These are phyloP conservation scores for Gymnopilus junonius DNA, from an alignment of 768 basidiomycete species.

Conservation along the genomic window DNA sequence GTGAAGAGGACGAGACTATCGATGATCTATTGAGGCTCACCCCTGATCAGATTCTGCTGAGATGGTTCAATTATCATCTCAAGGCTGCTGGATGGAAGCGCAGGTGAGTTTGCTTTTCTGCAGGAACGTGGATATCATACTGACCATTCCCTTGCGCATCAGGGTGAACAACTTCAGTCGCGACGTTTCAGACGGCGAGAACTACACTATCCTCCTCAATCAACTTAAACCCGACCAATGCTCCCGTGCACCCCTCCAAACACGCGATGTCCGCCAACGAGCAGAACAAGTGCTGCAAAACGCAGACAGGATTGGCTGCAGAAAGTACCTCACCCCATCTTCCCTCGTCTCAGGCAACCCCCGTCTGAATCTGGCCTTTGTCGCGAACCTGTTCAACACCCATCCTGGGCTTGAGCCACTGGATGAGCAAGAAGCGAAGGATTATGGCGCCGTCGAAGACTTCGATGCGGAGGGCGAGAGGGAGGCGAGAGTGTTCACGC, in stretches of 20 bases:
- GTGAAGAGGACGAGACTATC: slow-evolving; percentile 96
- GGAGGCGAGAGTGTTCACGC: slow-evolving; percentile 95
- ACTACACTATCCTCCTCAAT: slow-evolving; percentile 95
- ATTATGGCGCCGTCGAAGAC: slow-evolving; percentile 89
- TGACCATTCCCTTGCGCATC: slow-evolving; percentile 8
- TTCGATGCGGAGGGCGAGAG: slow-evolving; percentile 99
- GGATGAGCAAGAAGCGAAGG: slow-evolving; percentile 92
- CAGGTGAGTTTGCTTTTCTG: slow-evolving; percentile 48
- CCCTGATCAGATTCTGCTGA: slow-evolving; percentile 94
- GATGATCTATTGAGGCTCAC: slow-evolving; percentile 94
- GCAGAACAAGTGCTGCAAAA: slow-evolving; percentile 95
- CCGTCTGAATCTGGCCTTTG: slow-evolving; percentile 96
- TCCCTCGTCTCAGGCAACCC: slow-evolving; percentile 95
- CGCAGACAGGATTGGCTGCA: slow-evolving; percentile 90
- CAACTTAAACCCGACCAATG: slow-evolving; percentile 96
- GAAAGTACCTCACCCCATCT: slow-evolving; percentile 93
- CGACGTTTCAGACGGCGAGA: slow-evolving; percentile 97
- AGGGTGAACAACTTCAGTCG: slow-evolving; percentile 98
- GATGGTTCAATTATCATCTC: slow-evolving; percentile 99
- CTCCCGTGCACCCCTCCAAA: slow-evolving; percentile 89
- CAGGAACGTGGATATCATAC: slow-evolving; percentile 18
- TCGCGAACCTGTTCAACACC: slow-evolving; percentile 98
- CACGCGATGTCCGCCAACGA: slow-evolving; percentile 76
- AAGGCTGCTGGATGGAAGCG: slow-evolving; percentile 93
- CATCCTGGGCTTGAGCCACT: slow-evolving; percentile 94